Evolutionary conservation across 805 yeast species (phyloP), one percentile per base, ranked within the genome.

Genomic region (Wickerhamiella musiphila): DNA sequence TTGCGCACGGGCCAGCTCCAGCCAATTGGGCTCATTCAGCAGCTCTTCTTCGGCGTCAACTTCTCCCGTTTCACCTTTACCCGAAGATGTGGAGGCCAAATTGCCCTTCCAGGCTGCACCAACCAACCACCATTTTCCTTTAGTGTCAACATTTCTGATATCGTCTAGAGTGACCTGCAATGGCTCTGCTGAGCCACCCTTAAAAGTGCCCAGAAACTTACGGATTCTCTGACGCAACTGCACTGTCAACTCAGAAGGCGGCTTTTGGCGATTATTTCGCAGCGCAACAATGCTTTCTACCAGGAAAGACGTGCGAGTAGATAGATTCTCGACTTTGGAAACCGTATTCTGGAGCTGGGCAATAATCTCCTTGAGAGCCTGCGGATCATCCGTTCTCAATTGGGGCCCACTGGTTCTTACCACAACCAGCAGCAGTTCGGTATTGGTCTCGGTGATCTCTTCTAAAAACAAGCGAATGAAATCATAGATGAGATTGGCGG

Each of bases 51-150:
- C 54, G 3, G 58, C 48, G 31, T 65, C 65, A 3, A 57, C 58
- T 26, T 60, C 61, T 5, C 14, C 31, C 3, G 51, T 50, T 6
- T 43, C 39, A 4, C 44, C 51, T 5, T 31, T 22, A 4, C 28
- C 26, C 6, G 27, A n/a, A 27, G 55, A 61, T n/a, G n/a, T n/a
- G n/a, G n/a, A n/a, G n/a, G n/a, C n/a, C n/a, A n/a, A n/a, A 34
- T 60, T 57, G 3, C 94, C 94, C 47, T 72, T 79, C 94, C 95
- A 90, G 0, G 98, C 94, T 1, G 96, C 79, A 31, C 99, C 99
- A 19, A 90, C 86, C 20, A 90, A 61, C 99, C 99, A 90, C 99
- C 99, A 90, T 54, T 86, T 90, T 35, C 99, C 99, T 41, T 72
- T 70, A 1, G 75, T 68, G 10, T 75, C 78, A 16, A 81, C 65